A percentile compares a stretch with the other conserved stretches of the same genome.
Conservation (phyloP, 1,284 basidiomycete species). For the Gyrodon tennesseensis region DNA sequence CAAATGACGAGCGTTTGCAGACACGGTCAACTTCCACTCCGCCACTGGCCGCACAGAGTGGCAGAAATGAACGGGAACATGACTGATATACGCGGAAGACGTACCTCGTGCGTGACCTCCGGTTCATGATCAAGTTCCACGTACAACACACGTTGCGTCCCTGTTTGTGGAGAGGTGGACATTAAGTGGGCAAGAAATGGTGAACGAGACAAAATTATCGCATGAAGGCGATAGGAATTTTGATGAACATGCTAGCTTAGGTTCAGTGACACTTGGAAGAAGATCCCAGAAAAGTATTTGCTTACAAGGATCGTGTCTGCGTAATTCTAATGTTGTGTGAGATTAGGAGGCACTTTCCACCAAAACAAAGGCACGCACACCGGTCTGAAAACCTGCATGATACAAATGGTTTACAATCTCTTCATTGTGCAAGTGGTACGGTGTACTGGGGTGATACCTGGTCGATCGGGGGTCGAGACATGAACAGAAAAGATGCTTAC, state of each 20-base stretch:
- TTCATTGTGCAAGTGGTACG: constrained; percentile 63
- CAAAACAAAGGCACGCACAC: constrained; percentile 54
- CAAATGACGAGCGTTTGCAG: constrained; percentile 31
- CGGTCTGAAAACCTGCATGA: constrained; percentile 73
- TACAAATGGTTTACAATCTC: constrained; percentile 74
- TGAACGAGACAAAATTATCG: constrained; percentile 81
- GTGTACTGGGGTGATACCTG: constrained; percentile 43
- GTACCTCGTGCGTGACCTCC: constrained; percentile 79
- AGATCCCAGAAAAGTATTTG: constrained; percentile 23
- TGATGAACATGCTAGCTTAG: constrained; percentile 67
- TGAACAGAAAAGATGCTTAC: constrained; percentile 44
- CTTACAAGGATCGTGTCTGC: constrained; percentile 75
- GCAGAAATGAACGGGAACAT: constrained; percentile 36
- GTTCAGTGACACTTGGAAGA: constrained; percentile 28
- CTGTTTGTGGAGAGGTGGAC: constrained; percentile 66
- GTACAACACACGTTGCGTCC: constrained; percentile 65
- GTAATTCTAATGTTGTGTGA: constrained; percentile 59
- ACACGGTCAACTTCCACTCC: constrained; percentile 33
- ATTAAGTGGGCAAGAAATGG: constrained; percentile 84
- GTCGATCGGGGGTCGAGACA: constrained; percentile 21
- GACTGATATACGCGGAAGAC: constrained; percentile 39
- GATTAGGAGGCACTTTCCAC: constrained; percentile 16
- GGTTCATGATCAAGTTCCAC: constrained; percentile 74
- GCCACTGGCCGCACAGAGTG: constrained; percentile 35
- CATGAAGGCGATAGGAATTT: constrained; percentile 71